phyloP scores from a whole-genome alignment of 2,329 filamentous ascomycete genomes.

The Allantophomopsis cytisporea region DNA sequence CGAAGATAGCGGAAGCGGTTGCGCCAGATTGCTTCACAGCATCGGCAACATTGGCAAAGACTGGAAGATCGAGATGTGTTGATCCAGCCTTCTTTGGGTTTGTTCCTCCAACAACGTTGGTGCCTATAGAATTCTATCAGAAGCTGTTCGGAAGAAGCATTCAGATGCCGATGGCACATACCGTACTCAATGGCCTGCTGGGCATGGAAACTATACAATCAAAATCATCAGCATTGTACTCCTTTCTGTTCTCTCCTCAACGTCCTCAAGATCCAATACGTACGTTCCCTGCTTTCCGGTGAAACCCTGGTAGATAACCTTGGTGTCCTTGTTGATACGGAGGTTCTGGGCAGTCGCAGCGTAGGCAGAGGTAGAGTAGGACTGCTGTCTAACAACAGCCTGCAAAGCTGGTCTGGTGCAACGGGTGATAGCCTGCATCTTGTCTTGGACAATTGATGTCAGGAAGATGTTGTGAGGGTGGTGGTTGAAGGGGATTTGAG shows the following conservation, averaged over 20 bases:
- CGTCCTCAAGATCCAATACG: slow-evolving; percentile 22
- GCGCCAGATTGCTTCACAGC: slow-evolving; percentile 85
- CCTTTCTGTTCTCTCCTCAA: slow-evolving; percentile 1
- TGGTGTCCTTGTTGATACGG: slow-evolving; percentile 84
- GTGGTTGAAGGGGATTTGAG: slow-evolving; percentile 5
- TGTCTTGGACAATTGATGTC: slow-evolving; percentile 22
- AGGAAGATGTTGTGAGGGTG: slow-evolving; percentile 8
- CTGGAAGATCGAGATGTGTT: slow-evolving; percentile 79
- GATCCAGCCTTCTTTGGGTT: slow-evolving; percentile 97
- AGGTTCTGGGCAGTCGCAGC: slow-evolving; percentile 69
- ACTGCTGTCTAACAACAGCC: slow-evolving; percentile 54
- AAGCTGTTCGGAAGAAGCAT: no score
- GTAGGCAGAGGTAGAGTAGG: slow-evolving; percentile 67
- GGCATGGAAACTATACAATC: slow-evolving; percentile 70
- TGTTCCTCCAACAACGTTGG: slow-evolving; percentile 93
- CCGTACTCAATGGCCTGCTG: slow-evolving; percentile 97
- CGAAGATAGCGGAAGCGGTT: slow-evolving; percentile 87
- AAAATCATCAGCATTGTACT: slow-evolving; percentile 17
- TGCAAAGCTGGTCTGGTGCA: slow-evolving; percentile 55
- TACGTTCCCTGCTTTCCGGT: slow-evolving; percentile 94
- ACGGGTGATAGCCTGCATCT: slow-evolving; percentile 79
- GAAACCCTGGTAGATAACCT: slow-evolving; percentile 94
- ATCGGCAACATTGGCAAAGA: slow-evolving; percentile 82
- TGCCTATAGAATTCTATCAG: slow-evolving; percentile 42
- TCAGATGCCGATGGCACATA: slow-evolving; percentile 27